Conservation (phyloP, 495 filamentous ascomycete species). For the Lophiostoma macrostomum region DNA sequence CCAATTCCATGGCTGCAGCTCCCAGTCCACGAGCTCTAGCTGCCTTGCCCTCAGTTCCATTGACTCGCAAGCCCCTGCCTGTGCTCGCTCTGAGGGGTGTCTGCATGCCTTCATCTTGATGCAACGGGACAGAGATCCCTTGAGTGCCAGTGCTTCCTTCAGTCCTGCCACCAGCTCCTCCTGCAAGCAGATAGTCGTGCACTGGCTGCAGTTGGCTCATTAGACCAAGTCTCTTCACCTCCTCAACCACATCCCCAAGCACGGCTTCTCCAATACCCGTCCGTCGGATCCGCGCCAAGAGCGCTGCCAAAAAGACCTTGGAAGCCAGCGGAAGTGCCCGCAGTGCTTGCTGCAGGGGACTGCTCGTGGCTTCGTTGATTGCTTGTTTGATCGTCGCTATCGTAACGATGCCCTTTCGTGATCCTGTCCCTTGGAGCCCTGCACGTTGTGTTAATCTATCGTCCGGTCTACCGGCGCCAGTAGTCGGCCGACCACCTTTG, state of each 20-base stretch:
- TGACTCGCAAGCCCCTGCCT: neutral
- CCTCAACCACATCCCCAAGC: slow-evolving; percentile 87
- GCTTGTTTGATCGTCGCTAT: slow-evolving; percentile 91
- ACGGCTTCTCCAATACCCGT: slow-evolving; percentile 84
- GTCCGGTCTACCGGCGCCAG: slow-evolving; percentile 19
- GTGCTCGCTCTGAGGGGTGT: neutral
- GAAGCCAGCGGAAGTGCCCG: slow-evolving; percentile 73
- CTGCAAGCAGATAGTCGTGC: slow-evolving; percentile 36
- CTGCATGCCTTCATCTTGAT: neutral
- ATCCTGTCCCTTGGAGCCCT: slow-evolving; percentile 1
- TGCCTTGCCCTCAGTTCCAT: slow-evolving; percentile 22
- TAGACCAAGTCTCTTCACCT: slow-evolving; percentile 69
- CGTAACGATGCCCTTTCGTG: slow-evolving; percentile 61
- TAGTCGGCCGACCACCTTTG: slow-evolving; percentile 1
- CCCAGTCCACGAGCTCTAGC: slow-evolving; percentile 66
- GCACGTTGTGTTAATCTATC: slow-evolving; percentile 27
- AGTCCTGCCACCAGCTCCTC: slow-evolving; percentile 1
- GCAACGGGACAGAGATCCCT: neutral
- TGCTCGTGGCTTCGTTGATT: slow-evolving; percentile 91
- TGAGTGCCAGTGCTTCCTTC: slow-evolving; percentile 2
- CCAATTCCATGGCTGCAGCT: slow-evolving; percentile 71
- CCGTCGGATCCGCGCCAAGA: slow-evolving; percentile 72
- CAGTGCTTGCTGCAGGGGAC: slow-evolving; percentile 83
- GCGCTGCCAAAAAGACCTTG: slow-evolving; percentile 80
- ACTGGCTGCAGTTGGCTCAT: slow-evolving; percentile 52